Evolutionary conservation across 2,329 filamentous ascomycete species (phyloP).

Genomic region (Neoscytalidium dimidiatum): DNA sequence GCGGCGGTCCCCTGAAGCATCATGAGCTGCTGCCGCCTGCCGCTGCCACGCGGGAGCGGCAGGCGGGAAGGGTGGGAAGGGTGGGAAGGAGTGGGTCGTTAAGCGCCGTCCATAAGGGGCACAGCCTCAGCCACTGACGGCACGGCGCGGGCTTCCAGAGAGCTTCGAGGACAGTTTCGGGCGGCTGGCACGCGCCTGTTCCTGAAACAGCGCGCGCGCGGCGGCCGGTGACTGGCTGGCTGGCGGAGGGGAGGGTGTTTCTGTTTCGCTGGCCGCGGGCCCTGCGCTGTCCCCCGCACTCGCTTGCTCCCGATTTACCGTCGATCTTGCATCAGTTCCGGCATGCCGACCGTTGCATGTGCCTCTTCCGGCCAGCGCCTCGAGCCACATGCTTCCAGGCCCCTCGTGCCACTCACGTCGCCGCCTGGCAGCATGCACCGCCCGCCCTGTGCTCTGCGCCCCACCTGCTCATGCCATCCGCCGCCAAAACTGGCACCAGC

Average conservation of each 20-base stretch:
- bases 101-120: background rate
- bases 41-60: background rate
- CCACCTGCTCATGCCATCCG: slow-evolving; percentile 14
- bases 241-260: background rate
- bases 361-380: background rate
- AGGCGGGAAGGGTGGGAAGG: background rate
- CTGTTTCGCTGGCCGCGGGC: slow-evolving; percentile 7
- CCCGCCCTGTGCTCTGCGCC: slow-evolving; percentile 3
- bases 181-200: background rate
- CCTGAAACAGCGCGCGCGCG: slow-evolving; percentile 4
- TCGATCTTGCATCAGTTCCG: slow-evolving; percentile 9
- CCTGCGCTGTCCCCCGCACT: slow-evolving; percentile 14
- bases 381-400: slow-evolving; percentile 9
- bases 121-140: slow-evolving; percentile 14
- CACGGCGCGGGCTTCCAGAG: background rate
- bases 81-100: background rate
- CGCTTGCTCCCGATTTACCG: background rate
- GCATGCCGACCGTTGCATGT: slow-evolving; percentile 3
- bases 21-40: background rate
- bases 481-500: background rate
- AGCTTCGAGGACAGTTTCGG: background rate
- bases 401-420: background rate
- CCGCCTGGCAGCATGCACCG: background rate
- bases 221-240: background rate
- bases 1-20: background rate